Evolutionary conservation across 306 rosid species (phyloP), one percentile per base, ranked within the genome.

Genomic region (Lathyrus aphaca): DNA sequence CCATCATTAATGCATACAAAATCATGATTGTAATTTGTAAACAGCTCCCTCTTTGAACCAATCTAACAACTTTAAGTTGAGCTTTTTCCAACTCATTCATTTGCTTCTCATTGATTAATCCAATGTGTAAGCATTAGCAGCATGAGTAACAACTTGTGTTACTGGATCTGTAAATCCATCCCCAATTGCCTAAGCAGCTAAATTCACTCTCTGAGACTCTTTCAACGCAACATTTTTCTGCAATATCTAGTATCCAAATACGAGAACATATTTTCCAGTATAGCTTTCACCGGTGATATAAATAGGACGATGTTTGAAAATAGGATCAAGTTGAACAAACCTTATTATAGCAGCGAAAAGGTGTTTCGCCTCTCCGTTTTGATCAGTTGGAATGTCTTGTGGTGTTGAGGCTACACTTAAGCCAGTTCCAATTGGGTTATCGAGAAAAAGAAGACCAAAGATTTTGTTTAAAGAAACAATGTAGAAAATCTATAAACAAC

Each of bases 281-380:
- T 89, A 92, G 77, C 96, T 92, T 81, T 92, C 91, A 5, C 98
- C 96, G 0, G 95, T 84, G 0, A 92, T 82, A 19, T 87, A 92
- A 73, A 92, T 74, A 5, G 96, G 95, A 4, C 98, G 84, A 13
- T 74, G 2, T 55, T 64, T 86, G 51, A 92, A 86, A 35, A 35
- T 57, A 6, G 82, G 82, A 8, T 92, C 79, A 3, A 74, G 81
- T 32, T 77, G 72, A 23, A 86, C 14, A 71, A 92, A 92, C 51
- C 68, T 50, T 1, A 84, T 84, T 58, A 92, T 86, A 0, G 96
- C 95, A 42, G 75, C 32, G 27, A 87, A 84, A 10, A 92, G 92
- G 72, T 92, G 84, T 6, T 75, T 66, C 5, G 92, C 91, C 0
- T 87, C 95, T 0, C 71, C 29, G 29, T 6, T 3, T 61, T 89